A percentile compares a stretch with the other conserved stretches of the same genome.
phyloP scores from a whole-genome alignment of 805 yeast species.

The Candida tibetensis region DNA sequence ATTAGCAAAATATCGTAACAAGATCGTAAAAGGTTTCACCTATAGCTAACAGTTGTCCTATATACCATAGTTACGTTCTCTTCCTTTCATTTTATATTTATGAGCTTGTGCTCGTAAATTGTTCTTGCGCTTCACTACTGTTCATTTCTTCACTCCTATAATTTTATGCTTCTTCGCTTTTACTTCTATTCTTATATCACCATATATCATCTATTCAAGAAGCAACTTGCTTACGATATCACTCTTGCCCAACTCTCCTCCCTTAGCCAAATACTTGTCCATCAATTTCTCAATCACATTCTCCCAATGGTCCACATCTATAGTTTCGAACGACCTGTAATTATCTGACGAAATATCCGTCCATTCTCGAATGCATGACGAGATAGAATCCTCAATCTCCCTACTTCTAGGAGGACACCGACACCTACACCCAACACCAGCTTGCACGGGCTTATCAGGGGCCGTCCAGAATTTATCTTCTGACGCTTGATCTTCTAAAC shows the following conservation, averaged over 20 bases:
- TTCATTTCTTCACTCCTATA: no score
- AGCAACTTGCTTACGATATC: slow-evolving; percentile 11
- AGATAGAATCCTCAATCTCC: slow-evolving; percentile 19
- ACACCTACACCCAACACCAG: slow-evolving; percentile 83
- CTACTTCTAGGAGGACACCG: slow-evolving; percentile 53
- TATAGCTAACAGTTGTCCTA: no score
- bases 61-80: no score
- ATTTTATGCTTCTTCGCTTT: no score
- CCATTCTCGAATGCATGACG: slow-evolving; percentile 18
- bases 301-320: slow-evolving; percentile 19
- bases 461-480: slow-evolving; percentile 31
- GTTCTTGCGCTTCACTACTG: no score
- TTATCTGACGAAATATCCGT: slow-evolving; percentile 17
- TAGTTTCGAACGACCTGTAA: slow-evolving; percentile 9
- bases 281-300: slow-evolving; percentile 10
- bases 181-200: no score
- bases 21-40: no score
- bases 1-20: no score
- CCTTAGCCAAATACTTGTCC: slow-evolving; percentile 8
- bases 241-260: slow-evolving; percentile 10
- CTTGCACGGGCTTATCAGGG: slow-evolving; percentile 30
- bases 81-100: no score
- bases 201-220: no score
- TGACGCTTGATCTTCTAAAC: slow-evolving; percentile 2
- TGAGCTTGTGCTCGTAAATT: no score